Percentiles rank a stretch among this genome's conserved stretches.
Conservation (phyloP, 2,329 filamentous ascomycete genomes). For the Westerdykella sp. region DNA sequence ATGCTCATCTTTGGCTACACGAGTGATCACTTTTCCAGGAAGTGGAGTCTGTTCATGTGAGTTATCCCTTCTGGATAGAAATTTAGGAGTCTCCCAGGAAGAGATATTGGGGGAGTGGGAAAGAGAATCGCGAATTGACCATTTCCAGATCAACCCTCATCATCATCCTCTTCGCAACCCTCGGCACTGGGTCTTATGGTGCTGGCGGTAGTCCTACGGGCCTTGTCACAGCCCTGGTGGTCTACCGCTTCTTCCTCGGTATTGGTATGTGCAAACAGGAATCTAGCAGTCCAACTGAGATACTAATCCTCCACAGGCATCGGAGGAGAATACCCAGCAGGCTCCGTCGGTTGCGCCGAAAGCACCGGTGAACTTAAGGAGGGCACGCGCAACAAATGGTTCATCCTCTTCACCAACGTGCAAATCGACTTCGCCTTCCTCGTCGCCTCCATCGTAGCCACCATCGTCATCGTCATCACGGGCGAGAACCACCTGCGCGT, state of each 20-base stretch:
- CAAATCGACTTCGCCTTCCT: constrained; percentile 85
- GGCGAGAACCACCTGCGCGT: constrained; percentile 60
- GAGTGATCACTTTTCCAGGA: constrained; percentile 78
- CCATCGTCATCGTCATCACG: constrained; percentile 51
- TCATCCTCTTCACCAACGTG: constrained; percentile 72
- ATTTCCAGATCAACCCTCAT: constrained; percentile 61
- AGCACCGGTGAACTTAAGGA: constrained; percentile 73
- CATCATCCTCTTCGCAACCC: constrained; percentile 75
- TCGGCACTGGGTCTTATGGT: constrained; percentile 71
- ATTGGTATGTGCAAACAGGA: constrained; percentile 29
- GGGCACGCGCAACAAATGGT: constrained; percentile 84
- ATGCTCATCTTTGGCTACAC: constrained; percentile 76
- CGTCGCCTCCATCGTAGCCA: constrained; percentile 69
- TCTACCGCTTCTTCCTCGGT: constrained; percentile 75
- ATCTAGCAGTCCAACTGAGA: constrained; percentile 21
- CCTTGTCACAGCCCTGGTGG: constrained; percentile 71
- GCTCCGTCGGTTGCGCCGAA: constrained; percentile 78
- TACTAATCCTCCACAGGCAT: constrained; percentile 47
- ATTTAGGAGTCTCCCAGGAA: neutral
- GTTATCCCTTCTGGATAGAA: neutral
- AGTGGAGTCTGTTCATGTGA: constrained; percentile 65
- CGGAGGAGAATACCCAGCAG: constrained; percentile 74
- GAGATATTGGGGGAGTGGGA: too few relatives aligned
- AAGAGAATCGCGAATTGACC: neutral
- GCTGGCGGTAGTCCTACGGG: constrained; percentile 61